Evolutionary conservation across 352 stramenopile species (phyloP).

Genomic region (Phytophthora kernoviae): DNA sequence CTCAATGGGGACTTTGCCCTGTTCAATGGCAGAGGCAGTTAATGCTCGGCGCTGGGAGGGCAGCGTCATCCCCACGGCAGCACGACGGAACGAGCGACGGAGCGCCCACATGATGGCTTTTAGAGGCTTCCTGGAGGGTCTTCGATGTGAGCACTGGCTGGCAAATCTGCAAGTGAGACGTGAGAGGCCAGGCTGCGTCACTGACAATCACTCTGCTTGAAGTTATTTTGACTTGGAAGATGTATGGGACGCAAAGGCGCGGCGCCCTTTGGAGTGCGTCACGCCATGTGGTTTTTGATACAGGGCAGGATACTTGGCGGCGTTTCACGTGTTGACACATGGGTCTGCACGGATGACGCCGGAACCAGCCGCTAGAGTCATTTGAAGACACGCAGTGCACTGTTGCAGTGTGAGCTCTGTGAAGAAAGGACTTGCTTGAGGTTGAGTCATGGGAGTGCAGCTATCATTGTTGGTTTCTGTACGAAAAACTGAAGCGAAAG

Average conservation of each 20-base stretch:
- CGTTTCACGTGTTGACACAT: conserved; percentile 3
- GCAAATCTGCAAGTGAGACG: conserved; percentile 6
- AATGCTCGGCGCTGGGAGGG: conserved; percentile 25
- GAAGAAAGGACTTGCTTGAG: not conserved
- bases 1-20: conserved; percentile 55
- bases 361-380: conserved; percentile 4
- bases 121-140: not conserved
- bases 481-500: no score
- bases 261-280: not conserved
- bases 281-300: not conserved
- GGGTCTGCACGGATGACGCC: not conserved
- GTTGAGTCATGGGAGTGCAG: not conserved
- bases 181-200: not conserved
- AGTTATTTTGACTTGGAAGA: conserved; percentile 1
- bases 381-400: conserved; percentile 1
- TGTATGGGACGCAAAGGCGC: not conserved
- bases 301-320: no score
- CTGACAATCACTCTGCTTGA: conserved; percentile 2
- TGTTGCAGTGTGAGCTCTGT: no score
- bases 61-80: conserved; percentile 16
- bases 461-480: no score
- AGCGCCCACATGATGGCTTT: conserved; percentile 21
- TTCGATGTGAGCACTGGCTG: not conserved
- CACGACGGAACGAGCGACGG: conserved; percentile 28
- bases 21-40: conserved; percentile 39